A percentile compares a stretch with the other conserved stretches of the same genome.
phyloP scores from a whole-genome alignment of 108 stramenopile species.

The Conticribra guillardii region DNA sequence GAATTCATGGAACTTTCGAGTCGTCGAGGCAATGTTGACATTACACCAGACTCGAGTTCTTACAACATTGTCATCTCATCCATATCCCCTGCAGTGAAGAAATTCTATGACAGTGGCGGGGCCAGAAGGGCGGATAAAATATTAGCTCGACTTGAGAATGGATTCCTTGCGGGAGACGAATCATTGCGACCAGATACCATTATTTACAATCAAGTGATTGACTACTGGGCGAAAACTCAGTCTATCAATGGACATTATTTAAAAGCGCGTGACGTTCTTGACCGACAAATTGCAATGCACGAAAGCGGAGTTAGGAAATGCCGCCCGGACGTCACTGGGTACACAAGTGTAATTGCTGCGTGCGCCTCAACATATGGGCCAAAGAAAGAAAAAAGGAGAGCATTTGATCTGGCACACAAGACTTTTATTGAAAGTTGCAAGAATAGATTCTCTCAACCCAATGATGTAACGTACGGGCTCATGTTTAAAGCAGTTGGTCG shows the following conservation, averaged over 20 bases:
- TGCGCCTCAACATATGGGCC: slow-evolving; percentile 57
- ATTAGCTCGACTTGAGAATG: slow-evolving; percentile 51
- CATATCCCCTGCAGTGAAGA: slow-evolving; percentile 41
- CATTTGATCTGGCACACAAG: slow-evolving; percentile 67
- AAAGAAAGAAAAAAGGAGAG: slow-evolving; percentile 40
- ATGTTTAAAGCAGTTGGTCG: slow-evolving; percentile 76
- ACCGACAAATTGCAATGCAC: slow-evolving; percentile 66
- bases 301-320: slow-evolving; percentile 41
- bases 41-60: slow-evolving; percentile 37
- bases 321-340: slow-evolving; percentile 77
- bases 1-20: slow-evolving; percentile 57
- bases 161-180: slow-evolving; percentile 40
- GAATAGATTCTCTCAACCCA: slow-evolving; percentile 51
- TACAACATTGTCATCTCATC: slow-evolving; percentile 55
- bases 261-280: slow-evolving; percentile 68
- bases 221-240: slow-evolving; percentile 68
- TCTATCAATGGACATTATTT: slow-evolving; percentile 47
- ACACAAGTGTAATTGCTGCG: slow-evolving; percentile 62
- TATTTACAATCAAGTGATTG: slow-evolving; percentile 78
- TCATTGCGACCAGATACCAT: slow-evolving; percentile 60
- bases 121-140: slow-evolving; percentile 68
- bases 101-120: slow-evolving; percentile 28
- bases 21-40: slow-evolving; percentile 20
- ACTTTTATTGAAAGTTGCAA: slow-evolving; percentile 64
- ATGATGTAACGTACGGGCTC: slow-evolving; percentile 84